phyloP scores from a whole-genome alignment of 306 rosid genomes.

The Sindora glabra region DNA sequence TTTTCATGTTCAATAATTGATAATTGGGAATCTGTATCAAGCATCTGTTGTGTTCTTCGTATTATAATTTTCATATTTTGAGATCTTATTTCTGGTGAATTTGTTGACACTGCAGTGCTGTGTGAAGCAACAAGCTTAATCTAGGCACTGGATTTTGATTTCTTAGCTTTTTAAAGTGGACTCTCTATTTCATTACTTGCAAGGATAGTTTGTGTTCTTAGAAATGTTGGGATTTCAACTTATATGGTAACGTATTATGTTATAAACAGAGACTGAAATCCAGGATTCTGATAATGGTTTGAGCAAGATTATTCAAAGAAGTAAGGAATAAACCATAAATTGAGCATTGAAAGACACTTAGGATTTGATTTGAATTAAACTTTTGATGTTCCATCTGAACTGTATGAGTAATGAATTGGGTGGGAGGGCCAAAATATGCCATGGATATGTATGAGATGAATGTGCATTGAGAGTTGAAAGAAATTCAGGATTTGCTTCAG shows the following conservation, averaged over 20 bases:
- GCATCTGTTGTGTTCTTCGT: background rate
- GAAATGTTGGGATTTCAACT: too few species aligned
- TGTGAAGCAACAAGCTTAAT: background rate
- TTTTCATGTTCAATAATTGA: background rate
- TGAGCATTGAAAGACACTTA: background rate
- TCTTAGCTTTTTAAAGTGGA: background rate
- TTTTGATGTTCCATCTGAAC: background rate
- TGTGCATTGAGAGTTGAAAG: background rate
- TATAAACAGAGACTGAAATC: background rate
- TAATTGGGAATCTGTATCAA: background rate
- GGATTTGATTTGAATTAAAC: background rate
- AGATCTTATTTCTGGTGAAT: background rate
- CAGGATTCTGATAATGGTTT: background rate
- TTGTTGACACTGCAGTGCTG: background rate
- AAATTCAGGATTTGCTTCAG: background rate
- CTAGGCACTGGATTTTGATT: too few species aligned
- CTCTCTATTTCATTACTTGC: background rate
- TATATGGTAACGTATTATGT: slow-evolving; percentile 7
- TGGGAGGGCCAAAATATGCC: background rate
- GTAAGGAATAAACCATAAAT: background rate
- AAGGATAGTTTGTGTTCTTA: background rate
- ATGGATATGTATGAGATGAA: background rate
- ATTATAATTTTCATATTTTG: background rate
- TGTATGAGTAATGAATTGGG: background rate
- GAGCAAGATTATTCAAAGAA: background rate